phyloP scores from a whole-genome alignment of 179 eudicot species.

The Monotropa hypopitys region DNA sequence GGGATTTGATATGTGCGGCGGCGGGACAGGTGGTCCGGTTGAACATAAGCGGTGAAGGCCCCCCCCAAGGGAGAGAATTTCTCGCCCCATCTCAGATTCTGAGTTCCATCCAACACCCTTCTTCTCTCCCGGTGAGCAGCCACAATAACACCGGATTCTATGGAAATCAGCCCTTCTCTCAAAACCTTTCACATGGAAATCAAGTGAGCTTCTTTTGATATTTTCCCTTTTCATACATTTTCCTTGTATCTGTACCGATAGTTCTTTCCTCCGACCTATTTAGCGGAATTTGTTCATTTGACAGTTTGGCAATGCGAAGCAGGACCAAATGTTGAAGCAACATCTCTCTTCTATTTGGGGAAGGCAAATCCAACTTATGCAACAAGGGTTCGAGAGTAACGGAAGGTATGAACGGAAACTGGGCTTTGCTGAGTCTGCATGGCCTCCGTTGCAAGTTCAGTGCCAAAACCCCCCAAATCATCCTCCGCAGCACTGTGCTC shows the following conservation, averaged over 20 bases:
- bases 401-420: background rate
- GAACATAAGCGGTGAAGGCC: slow-evolving; percentile 28
- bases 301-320: background rate
- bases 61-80: slow-evolving; percentile 14
- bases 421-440: slow-evolving; percentile 27
- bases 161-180: slow-evolving; percentile 5
- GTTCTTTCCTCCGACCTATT: background rate
- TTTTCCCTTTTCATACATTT: background rate
- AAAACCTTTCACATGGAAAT: background rate
- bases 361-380: slow-evolving; percentile 15
- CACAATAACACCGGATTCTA: background rate
- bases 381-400: background rate
- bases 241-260: background rate
- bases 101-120: background rate
- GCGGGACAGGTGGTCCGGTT: slow-evolving; percentile 48
- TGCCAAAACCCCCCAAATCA: slow-evolving; percentile 13
- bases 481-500: background rate
- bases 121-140: background rate
- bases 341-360: slow-evolving; percentile 9
- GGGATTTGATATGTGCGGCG: slow-evolving; percentile 53
- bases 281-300: background rate
- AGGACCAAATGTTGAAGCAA: slow-evolving; percentile 15
- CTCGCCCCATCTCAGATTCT: slow-evolving; percentile 9
- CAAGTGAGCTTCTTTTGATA: slow-evolving; percentile 16
- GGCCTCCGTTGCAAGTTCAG: slow-evolving; percentile 23